Percentiles rank a stretch among this genome's conserved stretches.
phyloP scores from a whole-genome alignment of 2,329 filamentous ascomycete species.

The Fusarium miscanthi region DNA sequence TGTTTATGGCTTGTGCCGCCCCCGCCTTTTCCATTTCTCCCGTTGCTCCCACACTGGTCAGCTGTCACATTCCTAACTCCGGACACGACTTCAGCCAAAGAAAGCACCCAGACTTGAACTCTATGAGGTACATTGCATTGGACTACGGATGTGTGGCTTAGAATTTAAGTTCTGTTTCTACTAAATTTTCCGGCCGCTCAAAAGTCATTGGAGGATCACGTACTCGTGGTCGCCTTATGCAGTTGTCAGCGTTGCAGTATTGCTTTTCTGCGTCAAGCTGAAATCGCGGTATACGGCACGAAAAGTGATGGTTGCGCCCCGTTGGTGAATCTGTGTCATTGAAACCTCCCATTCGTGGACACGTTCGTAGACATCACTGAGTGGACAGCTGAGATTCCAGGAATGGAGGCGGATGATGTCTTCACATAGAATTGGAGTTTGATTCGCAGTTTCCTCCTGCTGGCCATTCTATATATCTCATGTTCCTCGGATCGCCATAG shows the following conservation, averaged over 20 bases:
- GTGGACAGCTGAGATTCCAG: neutral
- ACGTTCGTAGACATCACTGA: neutral
- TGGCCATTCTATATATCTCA: neutral
- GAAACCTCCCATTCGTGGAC: neutral
- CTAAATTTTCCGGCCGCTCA: neutral
- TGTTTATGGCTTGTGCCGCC: neutral
- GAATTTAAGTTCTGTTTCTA: neutral
- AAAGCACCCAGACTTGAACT: neutral
- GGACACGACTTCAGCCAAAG: neutral
- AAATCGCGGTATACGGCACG: neutral
- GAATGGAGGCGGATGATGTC: neutral
- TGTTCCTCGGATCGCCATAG: fast-evolving
- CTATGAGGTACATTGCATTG: neutral
- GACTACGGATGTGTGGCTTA: neutral
- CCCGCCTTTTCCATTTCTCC: neutral
- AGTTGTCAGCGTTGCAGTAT: neutral
- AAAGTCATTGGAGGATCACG: neutral
- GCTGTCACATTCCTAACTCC: neutral
- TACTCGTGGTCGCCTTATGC: neutral
- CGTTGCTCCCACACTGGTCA: neutral
- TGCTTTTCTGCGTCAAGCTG: neutral
- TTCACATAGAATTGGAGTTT: neutral
- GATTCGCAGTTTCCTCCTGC: fast-evolving
- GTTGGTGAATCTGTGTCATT: neutral
- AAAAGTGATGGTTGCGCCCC: neutral